These are phyloP conservation scores for Dioscorea cayenensis DNA, from an alignment of 116 monocot genomes.

Conservation along the genomic window DNA sequence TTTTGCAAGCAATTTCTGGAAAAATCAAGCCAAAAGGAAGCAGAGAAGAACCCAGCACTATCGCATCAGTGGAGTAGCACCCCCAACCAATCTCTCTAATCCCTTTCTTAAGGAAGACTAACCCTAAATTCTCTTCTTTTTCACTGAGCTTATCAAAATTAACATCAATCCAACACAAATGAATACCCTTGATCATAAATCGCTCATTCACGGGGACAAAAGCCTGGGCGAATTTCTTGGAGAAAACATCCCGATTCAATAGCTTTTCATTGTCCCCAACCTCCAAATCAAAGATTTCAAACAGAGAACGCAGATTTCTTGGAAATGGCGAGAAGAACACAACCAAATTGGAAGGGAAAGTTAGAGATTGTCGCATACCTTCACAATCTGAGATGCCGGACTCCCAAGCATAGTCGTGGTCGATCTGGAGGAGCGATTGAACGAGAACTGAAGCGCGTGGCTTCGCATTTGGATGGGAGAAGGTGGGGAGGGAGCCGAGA, in stretches of 20 bases:
- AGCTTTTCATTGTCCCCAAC: conserved; percentile 6
- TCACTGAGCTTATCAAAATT: conserved; percentile 3
- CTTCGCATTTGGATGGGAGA: neutral
- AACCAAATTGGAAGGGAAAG: conserved; percentile 51
- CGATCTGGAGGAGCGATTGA: conserved; percentile 52
- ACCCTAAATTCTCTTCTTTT: conserved; percentile 3
- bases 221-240: conserved; percentile 16
- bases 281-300: conserved; percentile 22
- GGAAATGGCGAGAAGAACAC: conserved; percentile 49
- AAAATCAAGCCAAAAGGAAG: conserved; percentile 74
- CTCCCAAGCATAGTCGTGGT: conserved; percentile 69
- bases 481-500: conserved; percentile 9
- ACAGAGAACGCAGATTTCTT: conserved; percentile 7
- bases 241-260: conserved; percentile 11
- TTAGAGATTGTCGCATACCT: conserved; percentile 13
- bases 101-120: conserved; percentile 25
- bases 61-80: conserved; percentile 46
- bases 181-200: conserved; percentile 38
- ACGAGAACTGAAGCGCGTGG: conserved; percentile 40
- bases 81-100: conserved; percentile 56
- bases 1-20: conserved; percentile 37
- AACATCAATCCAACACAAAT: conserved; percentile 61
- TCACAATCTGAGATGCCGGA: neutral
- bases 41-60: conserved; percentile 63
- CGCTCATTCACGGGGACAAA: conserved; percentile 46